These are phyloP conservation scores for Colletotrichum cuscutae DNA, from an alignment of 2,329 filamentous ascomycete genomes.

Conservation along the genomic window DNA sequence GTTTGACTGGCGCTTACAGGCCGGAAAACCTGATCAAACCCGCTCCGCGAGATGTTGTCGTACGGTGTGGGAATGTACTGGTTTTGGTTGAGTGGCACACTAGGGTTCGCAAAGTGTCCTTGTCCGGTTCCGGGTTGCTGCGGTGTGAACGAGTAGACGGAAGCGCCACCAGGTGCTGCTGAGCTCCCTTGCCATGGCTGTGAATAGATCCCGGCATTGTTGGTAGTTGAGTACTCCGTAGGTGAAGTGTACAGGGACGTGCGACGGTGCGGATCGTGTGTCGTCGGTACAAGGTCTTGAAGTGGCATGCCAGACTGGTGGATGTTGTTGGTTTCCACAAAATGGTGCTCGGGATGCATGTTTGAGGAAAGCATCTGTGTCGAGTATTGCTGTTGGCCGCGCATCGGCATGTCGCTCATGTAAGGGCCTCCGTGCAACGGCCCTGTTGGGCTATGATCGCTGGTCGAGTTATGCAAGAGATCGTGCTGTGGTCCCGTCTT, in stretches of 20 bases:
- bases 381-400: constrained; percentile 51
- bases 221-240: constrained; percentile 57
- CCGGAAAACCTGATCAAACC: constrained; percentile 49
- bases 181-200: constrained; percentile 58
- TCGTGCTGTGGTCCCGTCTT: constrained; percentile 46
- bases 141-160: constrained; percentile 58
- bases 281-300: constrained; percentile 55
- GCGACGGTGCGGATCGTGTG: constrained; percentile 58
- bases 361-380: constrained; percentile 55
- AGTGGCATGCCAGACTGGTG: constrained; percentile 51
- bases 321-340: constrained; percentile 50
- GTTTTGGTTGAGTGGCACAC: constrained; percentile 45
- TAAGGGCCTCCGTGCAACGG: constrained; percentile 47
- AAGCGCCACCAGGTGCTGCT: constrained; percentile 50
- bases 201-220: constrained; percentile 52
- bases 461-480: constrained; percentile 47
- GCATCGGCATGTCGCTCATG: constrained; percentile 56
- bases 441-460: constrained; percentile 49
- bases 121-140: constrained; percentile 47
- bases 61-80: constrained; percentile 49
- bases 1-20: constrained; percentile 43
- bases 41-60: constrained; percentile 45
- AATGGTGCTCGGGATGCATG: constrained; percentile 51
- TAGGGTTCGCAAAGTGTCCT: constrained; percentile 44
- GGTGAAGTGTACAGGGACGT: constrained; percentile 55